Base-by-base conservation (phyloP, 177 flowering plant species). In the Vitis hybrid region DNA sequence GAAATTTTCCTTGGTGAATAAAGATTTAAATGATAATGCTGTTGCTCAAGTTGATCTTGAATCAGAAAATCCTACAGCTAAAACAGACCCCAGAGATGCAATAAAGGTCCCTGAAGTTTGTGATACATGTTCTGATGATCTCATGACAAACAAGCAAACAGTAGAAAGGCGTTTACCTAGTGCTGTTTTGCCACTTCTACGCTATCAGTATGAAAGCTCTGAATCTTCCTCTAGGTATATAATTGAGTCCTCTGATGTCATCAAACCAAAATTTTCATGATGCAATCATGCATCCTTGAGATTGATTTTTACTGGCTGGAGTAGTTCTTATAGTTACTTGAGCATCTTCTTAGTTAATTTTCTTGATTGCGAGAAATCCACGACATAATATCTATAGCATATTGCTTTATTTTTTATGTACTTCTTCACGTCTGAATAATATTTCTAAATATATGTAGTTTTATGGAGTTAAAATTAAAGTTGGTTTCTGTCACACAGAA, bases 141-240 rank as follows among this genome's bases (percentile, higher is more conserved):
- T 45, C 26, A 33, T 60, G 9, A 62, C 68, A 11, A 79, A 62
- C 72, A 87, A 86, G 58, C 88, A 85, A 72, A 64, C 68, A 59
- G 70, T 64, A 51, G 97, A 92, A 69, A 89, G 74, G 70, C 79
- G 72, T 68, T 65, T 87, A 50, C 87, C 93, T 11, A 83, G 74
- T 80, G 80, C 92, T 67, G 84, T 88, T 75, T 76, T 82, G 55
- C 97, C 93, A 9, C 82, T 93, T 67, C 67, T 90, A 60, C 85
- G 90, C 51, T 80, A 70, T 61, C 94, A 84, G 62, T 86, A 79
- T 77, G 97, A 91, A 79, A 92, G 94, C 78, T 95, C 97, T 55
- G 99, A 95, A 59, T 91, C 98, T 72, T 90, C 94, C 51, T 77
- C 84, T 63, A 95, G 99, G 99, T 95, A 79, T 12, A 31, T 66